Evolutionary conservation across 1,284 basidiomycete genomes (phyloP).

Genomic region (Cystobasidium sp.): DNA sequence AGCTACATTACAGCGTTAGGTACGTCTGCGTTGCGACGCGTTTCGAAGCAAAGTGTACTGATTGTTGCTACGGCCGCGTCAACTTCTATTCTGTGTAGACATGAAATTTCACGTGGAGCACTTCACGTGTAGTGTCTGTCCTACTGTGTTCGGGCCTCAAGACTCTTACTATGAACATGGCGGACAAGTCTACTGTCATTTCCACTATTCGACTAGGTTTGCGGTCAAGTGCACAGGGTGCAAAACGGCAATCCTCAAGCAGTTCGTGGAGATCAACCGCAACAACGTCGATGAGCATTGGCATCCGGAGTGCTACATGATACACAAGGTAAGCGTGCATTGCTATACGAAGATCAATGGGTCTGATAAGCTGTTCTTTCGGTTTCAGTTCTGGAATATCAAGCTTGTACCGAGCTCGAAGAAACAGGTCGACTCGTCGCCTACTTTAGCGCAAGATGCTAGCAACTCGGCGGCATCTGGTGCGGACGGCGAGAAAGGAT

Average conservation of each 20-base stretch:
- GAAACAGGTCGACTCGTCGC: slow-evolving; percentile 18
- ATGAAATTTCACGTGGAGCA: slow-evolving; percentile 99
- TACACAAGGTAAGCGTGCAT: slow-evolving; percentile 78
- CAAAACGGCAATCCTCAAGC: slow-evolving; percentile 97
- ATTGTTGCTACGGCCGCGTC: slow-evolving; percentile 24
- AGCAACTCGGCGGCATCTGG: neutral
- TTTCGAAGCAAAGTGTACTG: slow-evolving; percentile 31
- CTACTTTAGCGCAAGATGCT: neutral
- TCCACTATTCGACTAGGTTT: slow-evolving; percentile 97
- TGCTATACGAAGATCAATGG: neutral
- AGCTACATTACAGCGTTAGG: slow-evolving; percentile 99
- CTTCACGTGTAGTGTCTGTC: slow-evolving; percentile 96
- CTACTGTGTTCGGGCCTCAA: slow-evolving; percentile 93
- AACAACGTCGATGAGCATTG: slow-evolving; percentile 98
- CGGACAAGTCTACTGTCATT: slow-evolving; percentile 93
- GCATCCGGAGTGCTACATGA: slow-evolving; percentile 99
- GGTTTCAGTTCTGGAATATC: slow-evolving; percentile 92
- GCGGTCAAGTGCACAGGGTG: slow-evolving; percentile 98
- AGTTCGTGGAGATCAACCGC: slow-evolving; percentile 99
- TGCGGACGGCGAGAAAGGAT: neutral
- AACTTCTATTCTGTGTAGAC: slow-evolving; percentile 62
- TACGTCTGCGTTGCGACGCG: slow-evolving; percentile 62
- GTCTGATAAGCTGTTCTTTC: neutral
- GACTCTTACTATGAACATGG: slow-evolving; percentile 99
- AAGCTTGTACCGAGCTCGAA: slow-evolving; percentile 72